Base-by-base conservation (phyloP, 1,139 yeast species). In the Geotrichum reessii region DNA sequence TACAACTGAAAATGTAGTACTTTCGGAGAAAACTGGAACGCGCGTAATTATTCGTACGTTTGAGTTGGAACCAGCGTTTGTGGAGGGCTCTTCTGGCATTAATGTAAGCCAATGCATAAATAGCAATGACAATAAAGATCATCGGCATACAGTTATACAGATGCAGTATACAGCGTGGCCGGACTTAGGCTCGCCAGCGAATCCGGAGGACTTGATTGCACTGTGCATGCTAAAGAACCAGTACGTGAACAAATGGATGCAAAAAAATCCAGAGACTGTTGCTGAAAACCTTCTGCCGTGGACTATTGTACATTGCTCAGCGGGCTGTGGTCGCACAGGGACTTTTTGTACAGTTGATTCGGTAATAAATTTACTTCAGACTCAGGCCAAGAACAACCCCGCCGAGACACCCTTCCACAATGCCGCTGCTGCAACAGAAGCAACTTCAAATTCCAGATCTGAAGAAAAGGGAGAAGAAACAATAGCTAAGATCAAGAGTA, bases 301-400 rank as follows among this genome's bases (percentile, higher is more conserved):
- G 62, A 74, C 85, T 0, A 72, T 87, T 31, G 88, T 88, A 9
- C 96, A 90, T 71, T 89, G 97, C 70, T 85, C 92, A 4, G 96
- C 97, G 0, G 97, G 97, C 0, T 89, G 96, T 72, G 97, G 97
- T 2, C 80, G 97, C 64, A 89, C 96, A 0, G 96, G 97, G 1
- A 88, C 92, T 0, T 86, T 88, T 63, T 85, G 91, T 60, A 80
- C 95, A 0, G 78, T 87, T 46, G 96, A 89, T 71, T 77, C 86
- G 17, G 75, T 87, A 27, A 68, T 85, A 44, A 82, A 81, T 62
- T 70, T 82, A 11, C 67, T 81, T 52, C 60, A 61, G 24, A 68
- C 63, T 12, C 65, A 56, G 53, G 52, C 48, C 44, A 31, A 22
- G 21, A 21, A n/a, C 22, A 50, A 40, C n/a, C 24, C 47, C 27